Conservation (phyloP, 2,329 filamentous ascomycete genomes). For the Ophiosphaerella narmari region DNA sequence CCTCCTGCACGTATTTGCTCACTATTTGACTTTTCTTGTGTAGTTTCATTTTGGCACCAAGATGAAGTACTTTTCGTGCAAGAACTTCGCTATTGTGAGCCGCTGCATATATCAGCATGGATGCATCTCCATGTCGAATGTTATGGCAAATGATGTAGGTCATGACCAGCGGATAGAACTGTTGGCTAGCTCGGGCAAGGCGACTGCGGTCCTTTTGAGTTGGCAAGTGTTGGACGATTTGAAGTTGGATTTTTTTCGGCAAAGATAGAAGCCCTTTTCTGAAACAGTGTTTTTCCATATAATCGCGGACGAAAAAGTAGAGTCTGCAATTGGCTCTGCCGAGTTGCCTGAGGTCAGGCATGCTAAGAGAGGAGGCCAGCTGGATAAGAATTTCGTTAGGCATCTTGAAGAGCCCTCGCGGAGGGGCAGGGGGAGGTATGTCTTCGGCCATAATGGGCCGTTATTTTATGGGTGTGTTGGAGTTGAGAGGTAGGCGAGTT, state of each 20-base stretch:
- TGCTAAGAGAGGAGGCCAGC: constrained; percentile 7
- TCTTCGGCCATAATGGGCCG: neutral
- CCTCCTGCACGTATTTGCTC: neutral
- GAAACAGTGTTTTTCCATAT: constrained; percentile 6
- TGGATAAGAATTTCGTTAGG: constrained; percentile 12
- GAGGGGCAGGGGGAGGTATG: too few species aligned
- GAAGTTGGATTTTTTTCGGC: constrained; percentile 13
- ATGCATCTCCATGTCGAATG: constrained; percentile 9
- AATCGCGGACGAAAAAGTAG: constrained; percentile 7
- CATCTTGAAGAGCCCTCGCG: constrained; percentile 4
- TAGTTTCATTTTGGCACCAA: neutral
- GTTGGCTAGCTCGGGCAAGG: constrained; percentile 11
- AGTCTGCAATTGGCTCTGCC: constrained; percentile 5
- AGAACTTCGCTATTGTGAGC: constrained; percentile 11
- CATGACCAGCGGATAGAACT: constrained; percentile 14
- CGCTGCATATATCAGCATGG: constrained; percentile 14
- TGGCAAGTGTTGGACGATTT: constrained; percentile 10
- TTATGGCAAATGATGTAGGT: constrained; percentile 12
- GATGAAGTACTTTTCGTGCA: constrained; percentile 11
- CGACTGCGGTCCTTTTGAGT: constrained; percentile 8
- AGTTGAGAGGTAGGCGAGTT: too few species aligned
- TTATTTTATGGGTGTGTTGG: too few species aligned
- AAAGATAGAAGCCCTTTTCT: constrained; percentile 7
- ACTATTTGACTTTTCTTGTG: too few species aligned
- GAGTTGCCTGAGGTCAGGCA: constrained; percentile 7